Evolutionary conservation across 345 rosid species (phyloP).

Genomic region (Brassica napus): Da-Ae NC_063437.1:11748501-11749000

Average conservation of each 20-base stretch:
- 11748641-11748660: not conserved
- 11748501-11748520: not conserved
- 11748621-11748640: not conserved
- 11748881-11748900: not conserved
- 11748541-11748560: constrained; percentile 32
- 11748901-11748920: not conserved
- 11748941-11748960: not conserved
- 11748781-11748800: not conserved
- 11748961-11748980: not conserved
- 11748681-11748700: not conserved
- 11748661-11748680: not conserved
- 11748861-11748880: not conserved
- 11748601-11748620: constrained; percentile 7
- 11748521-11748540: not conserved
- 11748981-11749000: not conserved
- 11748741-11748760: not conserved
- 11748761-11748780: too few relatives aligned
- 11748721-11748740: not conserved
- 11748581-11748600: constrained; percentile 5
- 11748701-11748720: not conserved
- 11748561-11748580: constrained; percentile 35
- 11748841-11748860: not conserved
- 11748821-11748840: not conserved
- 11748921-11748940: not conserved
- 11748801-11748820: not conserved